A percentile compares a stretch with the other conserved stretches of the same genome.
Evolutionary conservation across 202 grass and related monocot genomes (phyloP).

Genomic region (Schoenoplectus triqueter): DNA sequence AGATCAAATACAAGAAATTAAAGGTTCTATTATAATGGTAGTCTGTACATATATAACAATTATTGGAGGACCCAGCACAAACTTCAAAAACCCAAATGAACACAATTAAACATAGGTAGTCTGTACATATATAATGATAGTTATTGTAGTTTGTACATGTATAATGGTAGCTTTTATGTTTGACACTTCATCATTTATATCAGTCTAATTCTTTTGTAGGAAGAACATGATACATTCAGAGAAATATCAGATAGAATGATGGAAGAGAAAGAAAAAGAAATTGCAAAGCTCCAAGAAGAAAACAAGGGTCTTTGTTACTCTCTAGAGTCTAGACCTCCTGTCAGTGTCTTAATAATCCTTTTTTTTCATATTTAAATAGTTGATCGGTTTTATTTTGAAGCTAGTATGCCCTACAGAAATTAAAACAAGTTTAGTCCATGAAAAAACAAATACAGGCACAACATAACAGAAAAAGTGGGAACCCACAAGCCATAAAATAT

Average conservation of each 20-base stretch:
- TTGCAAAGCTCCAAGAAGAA: conserved; percentile 72
- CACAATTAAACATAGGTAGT: not conserved
- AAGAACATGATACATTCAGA: conserved; percentile 86
- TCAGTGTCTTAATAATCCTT: conserved; percentile 40
- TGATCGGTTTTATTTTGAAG: not conserved
- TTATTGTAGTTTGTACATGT: not conserved
- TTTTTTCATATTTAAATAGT: not conserved
- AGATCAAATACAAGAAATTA: conserved; percentile 74
- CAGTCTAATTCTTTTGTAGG: conserved; percentile 52
- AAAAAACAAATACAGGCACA: not conserved
- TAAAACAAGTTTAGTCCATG: not conserved
- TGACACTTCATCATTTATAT: conserved; percentile 32
- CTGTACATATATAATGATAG: not conserved
- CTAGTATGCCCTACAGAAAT: conserved; percentile 11
- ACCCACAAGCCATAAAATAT: not conserved
- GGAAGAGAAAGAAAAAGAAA: conserved; percentile 87
- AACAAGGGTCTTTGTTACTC: conserved; percentile 75
- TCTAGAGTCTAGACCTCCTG: conserved; percentile 63
- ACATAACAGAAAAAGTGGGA: conserved; percentile 2
- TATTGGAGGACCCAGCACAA: not conserved
- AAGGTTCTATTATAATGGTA: conserved; percentile 42
- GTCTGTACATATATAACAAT: no score
- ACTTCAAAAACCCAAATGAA: not conserved
- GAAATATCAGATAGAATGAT: conserved; percentile 96
- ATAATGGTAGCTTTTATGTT: conserved; percentile 15